Base-by-base conservation (phyloP, 2,329 filamentous ascomycete genomes). In the Alternaria sp. region DNA sequence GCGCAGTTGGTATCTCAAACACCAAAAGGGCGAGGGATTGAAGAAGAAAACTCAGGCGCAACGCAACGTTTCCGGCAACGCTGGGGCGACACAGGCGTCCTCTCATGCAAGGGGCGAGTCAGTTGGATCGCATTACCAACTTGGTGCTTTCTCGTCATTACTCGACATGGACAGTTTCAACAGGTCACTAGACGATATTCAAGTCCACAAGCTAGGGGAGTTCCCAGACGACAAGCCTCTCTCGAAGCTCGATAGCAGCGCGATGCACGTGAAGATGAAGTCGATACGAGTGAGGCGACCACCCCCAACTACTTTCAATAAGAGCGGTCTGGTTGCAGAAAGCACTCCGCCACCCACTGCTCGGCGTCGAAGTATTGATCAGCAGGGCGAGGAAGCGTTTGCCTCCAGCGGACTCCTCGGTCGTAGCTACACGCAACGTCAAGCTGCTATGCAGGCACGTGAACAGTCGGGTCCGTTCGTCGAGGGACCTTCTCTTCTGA, bases 1-100 rank as follows among this genome's bases (percentile, higher is more conserved):
- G 93, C 86, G 94, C 58, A 96, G 91, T 76, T 97, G 93, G 92
- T 97, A 97, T 71, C 80, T 97, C 7, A 90, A 92, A 41, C 88
- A 91, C 67, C 87, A 88, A 60, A 84, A 89, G 72, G 86, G 88
- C 17, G 83, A 84, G 54, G 82, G 81, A n/a, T 72, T 80, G 60
- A 79, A 78, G 66, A 70, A 75, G 21, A 78, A 74, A 56, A 69
- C 69, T 17, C 69, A 65, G 21, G 73, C 75, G 48, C 71, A 68
- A 46, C 62, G 60, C 13, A 66, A 64, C 14, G 44, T 65, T 3
- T 48, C 64, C 21, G 70, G 69, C 3, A 62, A 51, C 14, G 57
- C 60, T 17, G 68, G 65, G 14, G 52, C 62, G 14, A 60, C 58
- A 21, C 58, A 62, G 24, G 54, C 52, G 10, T 51, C 70, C 5